Evolutionary conservation across 2,329 filamentous ascomycete genomes (phyloP).

Genomic region (Microdochium nivale): DNA sequence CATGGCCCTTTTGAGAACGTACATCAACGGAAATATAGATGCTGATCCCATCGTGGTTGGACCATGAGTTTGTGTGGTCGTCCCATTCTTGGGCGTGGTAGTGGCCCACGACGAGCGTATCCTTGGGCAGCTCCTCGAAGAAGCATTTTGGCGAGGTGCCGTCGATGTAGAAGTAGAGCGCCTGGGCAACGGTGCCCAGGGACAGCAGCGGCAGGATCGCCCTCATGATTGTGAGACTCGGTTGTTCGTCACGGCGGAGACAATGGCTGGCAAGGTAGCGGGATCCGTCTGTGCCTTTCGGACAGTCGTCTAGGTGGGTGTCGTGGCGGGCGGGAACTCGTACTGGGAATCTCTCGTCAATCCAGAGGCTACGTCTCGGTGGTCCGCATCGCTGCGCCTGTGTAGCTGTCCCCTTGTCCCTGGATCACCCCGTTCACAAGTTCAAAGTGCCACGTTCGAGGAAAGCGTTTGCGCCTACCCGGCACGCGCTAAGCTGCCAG

Average conservation of each 20-base stretch:
- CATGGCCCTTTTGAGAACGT: slow-evolving; percentile 20
- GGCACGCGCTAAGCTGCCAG: slow-evolving; percentile 10
- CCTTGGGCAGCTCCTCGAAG: slow-evolving; percentile 96
- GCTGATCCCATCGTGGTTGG: slow-evolving; percentile 64
- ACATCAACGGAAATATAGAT: slow-evolving; percentile 89
- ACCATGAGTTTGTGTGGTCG: slow-evolving; percentile 58
- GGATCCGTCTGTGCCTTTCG: background rate
- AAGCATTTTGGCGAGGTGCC: slow-evolving; percentile 84
- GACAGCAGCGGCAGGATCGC: slow-evolving; percentile 56
- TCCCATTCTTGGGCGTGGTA: slow-evolving; percentile 84
- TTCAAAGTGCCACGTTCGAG: slow-evolving; percentile 46
- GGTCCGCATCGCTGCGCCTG: background rate
- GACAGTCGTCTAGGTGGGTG: background rate
- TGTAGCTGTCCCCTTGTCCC: slow-evolving; percentile 3
- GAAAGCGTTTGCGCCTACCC: slow-evolving; percentile 11
- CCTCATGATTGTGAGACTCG: slow-evolving; percentile 36
- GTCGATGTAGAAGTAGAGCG: slow-evolving; percentile 94
- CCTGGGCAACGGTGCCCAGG: slow-evolving; percentile 59
- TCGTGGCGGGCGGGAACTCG: background rate
- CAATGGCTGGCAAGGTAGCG: background rate
- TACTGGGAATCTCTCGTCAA: background rate
- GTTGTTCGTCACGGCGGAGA: too few relatives aligned
- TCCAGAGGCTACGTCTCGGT: background rate
- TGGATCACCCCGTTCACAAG: background rate
- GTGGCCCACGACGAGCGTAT: slow-evolving; percentile 90